A percentile compares a stretch with the other conserved stretches of the same genome.
phyloP scores from a whole-genome alignment of 2,329 filamentous ascomycete species.

The Colletotrichum musae region DNA sequence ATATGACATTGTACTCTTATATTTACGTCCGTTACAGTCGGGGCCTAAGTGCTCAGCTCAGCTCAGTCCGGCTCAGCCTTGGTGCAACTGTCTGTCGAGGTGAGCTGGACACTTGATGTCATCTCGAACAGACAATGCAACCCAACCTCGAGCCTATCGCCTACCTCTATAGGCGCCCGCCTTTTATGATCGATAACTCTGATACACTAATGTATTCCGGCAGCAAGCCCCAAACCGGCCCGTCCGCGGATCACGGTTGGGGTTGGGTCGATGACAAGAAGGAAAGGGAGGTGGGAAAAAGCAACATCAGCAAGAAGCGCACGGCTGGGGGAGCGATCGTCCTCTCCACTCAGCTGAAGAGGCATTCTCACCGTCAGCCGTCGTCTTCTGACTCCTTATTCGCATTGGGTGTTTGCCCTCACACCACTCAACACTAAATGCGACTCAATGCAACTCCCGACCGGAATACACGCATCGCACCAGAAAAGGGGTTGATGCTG shows the following conservation, averaged over 20 bases:
- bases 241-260: constrained; percentile 17
- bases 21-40: too few species aligned
- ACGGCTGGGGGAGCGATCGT: neutral
- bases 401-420: neutral
- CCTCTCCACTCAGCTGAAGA: neutral
- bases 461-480: neutral
- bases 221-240: neutral
- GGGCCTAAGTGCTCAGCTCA: neutral
- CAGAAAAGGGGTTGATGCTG: neutral
- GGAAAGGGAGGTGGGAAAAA: constrained; percentile 2
- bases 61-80: neutral
- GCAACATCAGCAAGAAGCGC: constrained; percentile 12
- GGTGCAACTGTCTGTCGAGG: neutral
- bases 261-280: neutral
- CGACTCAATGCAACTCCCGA: neutral
- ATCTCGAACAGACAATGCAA: neutral
- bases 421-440: neutral
- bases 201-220: neutral
- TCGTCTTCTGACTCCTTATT: neutral
- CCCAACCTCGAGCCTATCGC: neutral
- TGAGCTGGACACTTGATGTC: neutral
- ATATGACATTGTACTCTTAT: too few species aligned
- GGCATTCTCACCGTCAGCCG: neutral
- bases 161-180: neutral
- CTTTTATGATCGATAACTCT: neutral